These are phyloP conservation scores for Eutypa lata DNA, from an alignment of 2,329 filamentous ascomycete species.

Conservation along the genomic window DNA sequence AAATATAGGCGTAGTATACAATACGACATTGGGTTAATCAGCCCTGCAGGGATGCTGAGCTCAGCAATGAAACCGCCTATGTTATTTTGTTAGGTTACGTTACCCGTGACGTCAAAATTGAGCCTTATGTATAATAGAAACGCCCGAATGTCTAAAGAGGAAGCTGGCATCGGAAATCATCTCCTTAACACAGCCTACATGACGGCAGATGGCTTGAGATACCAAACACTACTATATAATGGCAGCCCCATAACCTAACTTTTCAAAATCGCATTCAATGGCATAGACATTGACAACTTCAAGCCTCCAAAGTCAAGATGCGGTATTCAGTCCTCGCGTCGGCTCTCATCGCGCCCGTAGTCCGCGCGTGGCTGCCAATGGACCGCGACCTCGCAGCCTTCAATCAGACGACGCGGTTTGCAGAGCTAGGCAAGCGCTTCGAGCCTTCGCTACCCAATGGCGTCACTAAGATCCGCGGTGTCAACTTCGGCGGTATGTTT, in stretches of 20 bases:
- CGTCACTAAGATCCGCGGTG: constrained; percentile 20
- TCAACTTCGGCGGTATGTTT: constrained; percentile 20
- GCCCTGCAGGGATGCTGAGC: neutral
- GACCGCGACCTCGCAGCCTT: constrained; percentile 29
- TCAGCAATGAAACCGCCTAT: neutral
- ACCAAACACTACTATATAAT: neutral
- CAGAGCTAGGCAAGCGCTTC: constrained; percentile 30
- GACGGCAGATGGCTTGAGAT: neutral
- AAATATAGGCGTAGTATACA: neutral
- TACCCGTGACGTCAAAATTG: neutral
- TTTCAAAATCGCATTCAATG: neutral
- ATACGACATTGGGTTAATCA: neutral
- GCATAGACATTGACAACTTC: neutral
- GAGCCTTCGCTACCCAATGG: constrained; percentile 21
- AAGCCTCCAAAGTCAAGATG: constrained; percentile 12
- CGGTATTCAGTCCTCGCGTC: constrained; percentile 20
- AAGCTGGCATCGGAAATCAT: neutral
- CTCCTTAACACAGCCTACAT: neutral
- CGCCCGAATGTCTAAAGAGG: neutral
- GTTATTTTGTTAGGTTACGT: neutral
- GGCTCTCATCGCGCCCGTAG: constrained; percentile 18
- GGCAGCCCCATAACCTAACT: neutral
- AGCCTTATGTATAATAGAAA: neutral
- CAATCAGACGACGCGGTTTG: constrained; percentile 29
- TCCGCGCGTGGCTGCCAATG: constrained; percentile 28